Base-by-base conservation (phyloP, 2,329 filamentous ascomycete genomes). In the Colletotrichum spinosum region DNA sequence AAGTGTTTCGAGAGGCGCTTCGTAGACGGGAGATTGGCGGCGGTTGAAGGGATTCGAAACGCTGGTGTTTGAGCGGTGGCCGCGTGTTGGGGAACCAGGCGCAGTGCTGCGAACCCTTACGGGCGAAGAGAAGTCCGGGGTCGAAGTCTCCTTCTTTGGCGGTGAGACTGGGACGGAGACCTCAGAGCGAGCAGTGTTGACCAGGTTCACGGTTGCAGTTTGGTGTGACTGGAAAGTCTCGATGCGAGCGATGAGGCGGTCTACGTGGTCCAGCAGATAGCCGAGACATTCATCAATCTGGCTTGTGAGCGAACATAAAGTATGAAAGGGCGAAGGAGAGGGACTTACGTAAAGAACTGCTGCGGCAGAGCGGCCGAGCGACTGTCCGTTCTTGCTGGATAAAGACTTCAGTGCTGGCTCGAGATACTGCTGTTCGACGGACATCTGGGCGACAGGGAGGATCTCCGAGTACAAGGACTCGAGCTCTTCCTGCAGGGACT, bases 401-500 rank as follows among this genome's bases (percentile, higher is more conserved):
- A 84, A 73, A 0, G 80, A 77, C 60, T 78, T 76, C 6, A 87
- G 76, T 1, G 90, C 86, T 0, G 90, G 90, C 65, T 87, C 84
- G 6, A 90, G 80, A 69, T 89, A 84, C 72, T 91, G 88, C 70
- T 90, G 86, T 69, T 92, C 88, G 1, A 89, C 83, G 0, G 90
- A 87, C 87, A 93, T 92, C 67, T 91, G 87, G 7, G 89, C 86
- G 2, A 93, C 88, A 0, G 90, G 87, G 0, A 90, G 78, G 45
- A 93, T 88, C 72, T 93, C 91, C 0, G 88, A 80, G 69, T 91
- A 90, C 3, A 93, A 79, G 5, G 89, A 91, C 69, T 92, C 88
- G 1, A 93, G 80, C 71, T 92, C 90, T 38, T 86, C 84, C 70
- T 89, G 85, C 2, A 91, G 73, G 4, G 83, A 80, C 12, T 77